These are phyloP conservation scores for Verticillium nonalfalfae DNA, from an alignment of 2,329 filamentous ascomycete genomes.

Conservation along the genomic window DNA sequence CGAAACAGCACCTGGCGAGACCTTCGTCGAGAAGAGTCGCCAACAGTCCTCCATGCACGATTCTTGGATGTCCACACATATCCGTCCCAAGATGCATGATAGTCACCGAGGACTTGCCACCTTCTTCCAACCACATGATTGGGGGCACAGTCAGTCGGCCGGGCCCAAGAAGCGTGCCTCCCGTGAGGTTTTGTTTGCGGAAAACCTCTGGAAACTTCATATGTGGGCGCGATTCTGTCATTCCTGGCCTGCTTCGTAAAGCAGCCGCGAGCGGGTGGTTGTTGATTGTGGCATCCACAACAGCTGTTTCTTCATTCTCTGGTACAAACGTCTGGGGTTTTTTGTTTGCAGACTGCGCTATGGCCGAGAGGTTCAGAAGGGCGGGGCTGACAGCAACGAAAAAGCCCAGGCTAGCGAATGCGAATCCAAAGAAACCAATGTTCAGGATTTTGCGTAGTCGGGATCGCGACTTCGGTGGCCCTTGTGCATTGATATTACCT, in stretches of 20 bases:
- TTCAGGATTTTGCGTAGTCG: neutral
- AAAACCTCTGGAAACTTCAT: slow-evolving; percentile 72
- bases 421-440: slow-evolving; percentile 17
- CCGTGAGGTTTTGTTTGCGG: slow-evolving; percentile 72
- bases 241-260: slow-evolving; percentile 60
- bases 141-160: slow-evolving; percentile 77
- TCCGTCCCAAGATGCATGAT: slow-evolving; percentile 73
- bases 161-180: slow-evolving; percentile 68
- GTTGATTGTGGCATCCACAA: slow-evolving; percentile 69
- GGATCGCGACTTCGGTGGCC: neutral
- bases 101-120: slow-evolving; percentile 62
- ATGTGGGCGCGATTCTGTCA: slow-evolving; percentile 75
- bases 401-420: slow-evolving; percentile 46
- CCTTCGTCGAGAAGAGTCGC: slow-evolving; percentile 94
- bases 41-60: slow-evolving; percentile 84
- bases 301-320: slow-evolving; percentile 43
- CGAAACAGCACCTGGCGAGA: slow-evolving; percentile 81
- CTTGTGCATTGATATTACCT: neutral
- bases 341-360: slow-evolving; percentile 54
- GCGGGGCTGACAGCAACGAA: slow-evolving; percentile 49
- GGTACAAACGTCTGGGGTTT: slow-evolving; percentile 61
- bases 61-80: slow-evolving; percentile 83
- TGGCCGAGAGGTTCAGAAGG: slow-evolving; percentile 21
- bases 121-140: slow-evolving; percentile 65
- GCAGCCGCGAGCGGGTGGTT: slow-evolving; percentile 66